phyloP scores from a whole-genome alignment of 2,329 filamentous ascomycete species.

The Septoria petroselini region DNA sequence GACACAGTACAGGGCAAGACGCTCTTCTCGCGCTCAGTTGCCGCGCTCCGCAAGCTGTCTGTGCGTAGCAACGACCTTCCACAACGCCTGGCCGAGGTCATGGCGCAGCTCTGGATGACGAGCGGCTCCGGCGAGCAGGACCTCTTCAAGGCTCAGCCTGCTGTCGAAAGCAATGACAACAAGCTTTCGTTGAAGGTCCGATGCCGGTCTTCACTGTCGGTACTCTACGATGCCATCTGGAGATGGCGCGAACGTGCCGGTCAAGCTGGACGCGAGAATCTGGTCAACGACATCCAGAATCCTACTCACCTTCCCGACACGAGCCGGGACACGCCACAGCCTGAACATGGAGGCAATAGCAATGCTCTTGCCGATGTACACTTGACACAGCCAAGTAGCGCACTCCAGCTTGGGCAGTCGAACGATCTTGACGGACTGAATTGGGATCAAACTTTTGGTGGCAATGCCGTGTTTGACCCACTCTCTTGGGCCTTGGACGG shows the following conservation, averaged over 20 bases:
- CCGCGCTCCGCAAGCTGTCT: slow-evolving; percentile 67
- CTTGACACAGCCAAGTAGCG: slow-evolving; percentile 15
- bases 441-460: slow-evolving; percentile 41
- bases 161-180: slow-evolving; percentile 46
- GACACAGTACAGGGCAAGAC: slow-evolving; percentile 65
- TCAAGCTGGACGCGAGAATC: slow-evolving; percentile 45
- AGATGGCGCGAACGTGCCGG: slow-evolving; percentile 75
- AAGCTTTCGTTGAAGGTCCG: slow-evolving; percentile 78
- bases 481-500: slow-evolving; percentile 92
- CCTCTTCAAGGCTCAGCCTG: slow-evolving; percentile 24
- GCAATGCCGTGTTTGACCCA: slow-evolving; percentile 84
- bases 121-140: slow-evolving; percentile 35
- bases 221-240: slow-evolving; percentile 83
- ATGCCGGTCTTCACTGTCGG: slow-evolving; percentile 78
- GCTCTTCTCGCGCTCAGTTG: slow-evolving; percentile 69
- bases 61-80: slow-evolving; percentile 75
- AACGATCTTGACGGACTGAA: slow-evolving; percentile 31
- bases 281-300: slow-evolving; percentile 69
- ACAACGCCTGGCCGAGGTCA: slow-evolving; percentile 76
- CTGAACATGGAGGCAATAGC: slow-evolving; percentile 2
- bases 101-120: slow-evolving; percentile 81
- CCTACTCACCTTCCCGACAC: slow-evolving; percentile 55
- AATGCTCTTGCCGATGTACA: slow-evolving; percentile 23
- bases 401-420: slow-evolving; percentile 17
- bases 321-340: slow-evolving; percentile 32